Evolutionary conservation across 2,329 filamentous ascomycete species (phyloP), one percentile per base, ranked within the genome.

Genomic region (Fusarium solani-melongenae): DNA sequence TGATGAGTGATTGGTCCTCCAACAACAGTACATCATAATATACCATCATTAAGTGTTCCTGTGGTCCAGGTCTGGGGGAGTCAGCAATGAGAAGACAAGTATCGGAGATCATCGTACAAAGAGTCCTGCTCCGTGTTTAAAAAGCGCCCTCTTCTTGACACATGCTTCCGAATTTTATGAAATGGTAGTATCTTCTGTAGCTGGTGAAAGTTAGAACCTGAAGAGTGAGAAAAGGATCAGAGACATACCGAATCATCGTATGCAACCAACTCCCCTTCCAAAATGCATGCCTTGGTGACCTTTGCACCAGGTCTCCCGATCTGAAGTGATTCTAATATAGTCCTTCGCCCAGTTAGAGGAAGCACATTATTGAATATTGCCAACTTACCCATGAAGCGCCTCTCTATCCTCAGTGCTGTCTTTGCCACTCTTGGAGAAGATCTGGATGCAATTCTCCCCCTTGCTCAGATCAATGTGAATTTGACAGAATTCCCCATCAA

Each of bases 381-480:
- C 6, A 6, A 76, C 84, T 74, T 79, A 89, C 88, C 79, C 78
- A 71, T 93, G 91, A 24, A 97, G 81, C 2, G 84, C 85, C 12
- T 81, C 75, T 36, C 93, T 89, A 80, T 97, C 95, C 60, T 84
- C 79, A 0, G 94, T 98, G 51, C 94, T 96, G 74, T 98, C 94
- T 79, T 96, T 97, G 66, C 95, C 94, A 77, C 94, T 96, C 80
- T 98, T 98, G 11, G 94, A 97, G 79, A 96, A 98, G 33, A 98
- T 96, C 71, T 92, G 92, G 31, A 97, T 90, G 56, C 86, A 88
- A 1, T 87, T 79, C 1, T 66, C 79, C 17, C 83, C 83, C 58
- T 88, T 90, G 10, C 84, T 84, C 8, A 93, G 83, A 77, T 97
- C 91, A 41, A 98, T 85, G 77, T 98, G 95, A 33, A 98, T 90